phyloP scores from a whole-genome alignment of 2,329 filamentous ascomycete species.

The Exophiala spinifera region DNA sequence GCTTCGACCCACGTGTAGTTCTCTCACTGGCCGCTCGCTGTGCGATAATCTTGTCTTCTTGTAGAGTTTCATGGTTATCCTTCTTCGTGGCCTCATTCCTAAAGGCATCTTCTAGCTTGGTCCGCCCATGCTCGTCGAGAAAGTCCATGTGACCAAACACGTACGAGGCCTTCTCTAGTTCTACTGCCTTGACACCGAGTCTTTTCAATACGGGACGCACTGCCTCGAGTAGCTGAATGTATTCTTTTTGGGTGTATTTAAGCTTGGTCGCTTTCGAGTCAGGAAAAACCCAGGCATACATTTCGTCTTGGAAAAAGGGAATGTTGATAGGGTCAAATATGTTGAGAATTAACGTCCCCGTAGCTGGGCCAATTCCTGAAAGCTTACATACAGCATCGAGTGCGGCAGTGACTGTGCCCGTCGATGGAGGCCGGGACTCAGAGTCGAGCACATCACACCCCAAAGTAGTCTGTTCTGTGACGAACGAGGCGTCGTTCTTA shows the following conservation, averaged over 20 bases:
- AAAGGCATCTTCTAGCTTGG: slow-evolving; percentile 11
- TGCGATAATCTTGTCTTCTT: too few relatives aligned
- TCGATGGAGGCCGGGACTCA: neutral
- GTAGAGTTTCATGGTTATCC: too few relatives aligned
- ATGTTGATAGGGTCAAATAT: slow-evolving; percentile 31
- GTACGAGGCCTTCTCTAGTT: slow-evolving; percentile 27
- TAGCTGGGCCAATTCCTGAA: slow-evolving; percentile 43
- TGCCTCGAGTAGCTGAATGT: slow-evolving; percentile 27
- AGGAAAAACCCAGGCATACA: slow-evolving; percentile 40
- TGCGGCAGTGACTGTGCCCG: slow-evolving; percentile 27
- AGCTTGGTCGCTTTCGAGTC: slow-evolving; percentile 34
- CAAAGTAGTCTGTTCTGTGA: slow-evolving; percentile 29
- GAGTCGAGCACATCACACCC: slow-evolving; percentile 5
- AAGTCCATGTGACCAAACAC: slow-evolving; percentile 25
- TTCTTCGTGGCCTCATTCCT: neutral
- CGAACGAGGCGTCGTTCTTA: slow-evolving; percentile 33
- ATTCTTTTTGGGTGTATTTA: slow-evolving; percentile 43
- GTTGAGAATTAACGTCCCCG: slow-evolving; percentile 42
- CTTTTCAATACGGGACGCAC: slow-evolving; percentile 14
- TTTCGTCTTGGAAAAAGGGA: slow-evolving; percentile 46
- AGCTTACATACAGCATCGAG: slow-evolving; percentile 38
- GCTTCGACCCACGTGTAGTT: too few relatives aligned
- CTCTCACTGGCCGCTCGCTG: too few relatives aligned
- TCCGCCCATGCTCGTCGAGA: slow-evolving; percentile 13
- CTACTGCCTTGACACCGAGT: slow-evolving; percentile 16